Evolutionary conservation across 2,329 filamentous ascomycete species (phyloP), one percentile per base, ranked within the genome.

Genomic region (Rosellinia necatrix): DNA sequence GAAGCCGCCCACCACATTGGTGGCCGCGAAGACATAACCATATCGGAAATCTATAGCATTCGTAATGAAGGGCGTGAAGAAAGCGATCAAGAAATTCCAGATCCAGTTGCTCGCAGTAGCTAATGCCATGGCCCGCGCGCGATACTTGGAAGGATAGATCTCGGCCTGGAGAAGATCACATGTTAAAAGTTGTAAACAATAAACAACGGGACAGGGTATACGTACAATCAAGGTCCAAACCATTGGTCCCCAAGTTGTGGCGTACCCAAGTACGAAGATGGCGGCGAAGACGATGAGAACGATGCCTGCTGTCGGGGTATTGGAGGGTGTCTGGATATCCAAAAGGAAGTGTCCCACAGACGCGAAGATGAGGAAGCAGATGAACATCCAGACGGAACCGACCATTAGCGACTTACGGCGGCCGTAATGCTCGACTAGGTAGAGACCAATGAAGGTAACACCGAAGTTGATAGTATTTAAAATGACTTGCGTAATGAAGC

Each of bases 21-120:
- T 91, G 0, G 79, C 86, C 0, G 88, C 89, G 71, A 92, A 92
- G 25, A 92, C 84, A 61, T 91, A 90, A 2, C 89, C 89, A 65
- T 90, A 90, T 1, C 79, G 79, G 72, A 88, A 92, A 63, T 88
- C 82, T 51, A 92, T 92, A 3, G 82, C 81, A 0, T 78, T 75
- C 0, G 86, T 89, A 68, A 92, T 92, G 72, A 91, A 92, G 0
- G 89, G 87, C 0, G 90, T 91, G 76, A 91, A 91, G 76, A 92
- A 92, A 0, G 83, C 84, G 58, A 86, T 81, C 61, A 90, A 78
- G 73, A 92, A 92, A 71, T 91, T 90, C 85, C 86, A 90, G 27
- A 79, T 75, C 85, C 85, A 88, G 71, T 88, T 88, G 63, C 78
- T 80, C 0, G 82, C 79, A 0, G 84, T 87, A 0, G 82, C 78